Conservation (phyloP, 805 yeast species). For the Candida qinlingensis region DNA sequence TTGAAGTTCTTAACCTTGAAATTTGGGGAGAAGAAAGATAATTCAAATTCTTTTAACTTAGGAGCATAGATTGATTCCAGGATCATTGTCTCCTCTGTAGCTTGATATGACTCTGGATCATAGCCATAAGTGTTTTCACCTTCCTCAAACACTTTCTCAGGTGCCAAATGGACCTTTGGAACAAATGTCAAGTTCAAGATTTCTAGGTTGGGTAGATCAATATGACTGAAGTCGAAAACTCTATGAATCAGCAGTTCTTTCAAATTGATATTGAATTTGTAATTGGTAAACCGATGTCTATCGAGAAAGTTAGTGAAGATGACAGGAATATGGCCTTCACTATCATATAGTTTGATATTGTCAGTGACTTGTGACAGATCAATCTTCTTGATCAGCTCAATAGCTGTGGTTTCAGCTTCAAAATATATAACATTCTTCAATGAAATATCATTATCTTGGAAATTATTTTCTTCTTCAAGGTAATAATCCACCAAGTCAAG, state of each 20-base stretch:
- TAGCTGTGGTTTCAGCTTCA: not conserved
- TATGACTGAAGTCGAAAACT: not conserved
- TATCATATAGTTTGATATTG: not conserved
- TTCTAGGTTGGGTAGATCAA: not conserved
- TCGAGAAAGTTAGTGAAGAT: not conserved
- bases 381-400: not conserved
- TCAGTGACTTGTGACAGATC: not conserved
- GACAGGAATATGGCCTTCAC: not conserved
- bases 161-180: not conserved
- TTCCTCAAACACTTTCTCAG: not conserved
- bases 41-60: not conserved
- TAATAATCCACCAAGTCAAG: not conserved
- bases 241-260: not conserved
- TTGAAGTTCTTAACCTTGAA: not conserved
- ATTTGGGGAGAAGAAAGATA: not conserved
- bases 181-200: not conserved
- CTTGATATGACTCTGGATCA: not conserved
- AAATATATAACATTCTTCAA: not conserved
- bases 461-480: not conserved
- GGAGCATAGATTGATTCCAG: conserved; percentile 1
- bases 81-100: not conserved
- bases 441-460: not conserved
- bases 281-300: not conserved
- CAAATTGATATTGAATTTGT: not conserved
- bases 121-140: not conserved